These are phyloP conservation scores for Aspergillus amoenus DNA, from an alignment of 2,329 filamentous ascomycete species.

Conservation along the genomic window DNA sequence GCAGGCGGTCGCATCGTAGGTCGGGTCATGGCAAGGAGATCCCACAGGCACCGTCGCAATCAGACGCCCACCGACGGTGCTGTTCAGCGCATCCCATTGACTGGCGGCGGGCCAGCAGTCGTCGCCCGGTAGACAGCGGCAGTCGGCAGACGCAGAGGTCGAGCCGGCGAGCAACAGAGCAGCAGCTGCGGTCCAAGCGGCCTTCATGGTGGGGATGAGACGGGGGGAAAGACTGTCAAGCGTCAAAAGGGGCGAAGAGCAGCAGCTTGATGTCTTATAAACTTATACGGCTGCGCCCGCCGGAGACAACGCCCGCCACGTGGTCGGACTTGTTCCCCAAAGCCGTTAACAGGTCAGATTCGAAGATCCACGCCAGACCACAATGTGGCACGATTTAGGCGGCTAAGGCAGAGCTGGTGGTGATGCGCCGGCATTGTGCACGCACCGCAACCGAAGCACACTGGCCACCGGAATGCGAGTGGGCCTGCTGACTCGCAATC, in stretches of 20 bases:
- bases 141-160: slow-evolving; percentile 18
- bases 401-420: no score
- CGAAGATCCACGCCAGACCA: not conserved
- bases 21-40: slow-evolving; percentile 35
- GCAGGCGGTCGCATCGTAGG: slow-evolving; percentile 23
- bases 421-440: no score
- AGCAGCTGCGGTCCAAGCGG: slow-evolving; percentile 17
- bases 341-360: slow-evolving; percentile 9
- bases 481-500: no score
- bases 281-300: no score
- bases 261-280: no score
- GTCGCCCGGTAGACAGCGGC: slow-evolving; percentile 35
- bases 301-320: not conserved
- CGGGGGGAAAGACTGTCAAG: no score
- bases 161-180: slow-evolving; percentile 5
- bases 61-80: slow-evolving; percentile 38
- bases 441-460: no score
- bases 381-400: no score
- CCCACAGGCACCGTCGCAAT: slow-evolving; percentile 41
- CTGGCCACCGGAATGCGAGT: no score
- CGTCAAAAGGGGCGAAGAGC: no score
- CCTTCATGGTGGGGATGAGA: slow-evolving; percentile 23
- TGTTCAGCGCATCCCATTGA: slow-evolving; percentile 37
- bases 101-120: slow-evolving; percentile 38
- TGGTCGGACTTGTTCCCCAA: slow-evolving; percentile 26